Conservation (phyloP, 257 asterid species). For the Petrea volubilis region DNA sequence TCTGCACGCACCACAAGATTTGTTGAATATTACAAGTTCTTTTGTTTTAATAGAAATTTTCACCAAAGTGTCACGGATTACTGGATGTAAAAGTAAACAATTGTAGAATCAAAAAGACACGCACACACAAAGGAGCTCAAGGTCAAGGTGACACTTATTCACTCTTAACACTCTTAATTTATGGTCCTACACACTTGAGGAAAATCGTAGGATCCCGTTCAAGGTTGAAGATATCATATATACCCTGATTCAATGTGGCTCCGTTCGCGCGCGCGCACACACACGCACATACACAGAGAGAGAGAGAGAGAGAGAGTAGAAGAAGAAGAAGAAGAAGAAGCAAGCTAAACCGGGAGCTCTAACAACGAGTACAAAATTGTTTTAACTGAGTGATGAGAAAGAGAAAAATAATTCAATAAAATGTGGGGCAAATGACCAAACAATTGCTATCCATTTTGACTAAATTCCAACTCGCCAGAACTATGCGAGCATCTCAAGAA, state of each 20-base stretch:
- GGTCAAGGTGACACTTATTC: too few species aligned
- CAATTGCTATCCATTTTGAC: background rate
- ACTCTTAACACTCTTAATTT: too few species aligned
- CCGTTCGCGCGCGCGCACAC: too few species aligned
- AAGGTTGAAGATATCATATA: too few species aligned
- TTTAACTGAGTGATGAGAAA: too few species aligned
- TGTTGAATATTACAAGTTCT: constrained; percentile 15
- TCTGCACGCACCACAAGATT: constrained; percentile 23
- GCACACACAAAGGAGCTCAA: too few species aligned
- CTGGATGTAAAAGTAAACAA: background rate
- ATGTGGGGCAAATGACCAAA: background rate
- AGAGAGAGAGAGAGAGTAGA: background rate
- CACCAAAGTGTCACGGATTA: background rate
- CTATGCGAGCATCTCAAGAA: constrained; percentile 16
- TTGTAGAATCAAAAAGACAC: background rate
- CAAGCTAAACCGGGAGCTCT: background rate
- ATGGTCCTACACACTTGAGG: too few species aligned
- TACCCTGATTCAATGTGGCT: too few species aligned
- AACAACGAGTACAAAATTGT: too few species aligned
- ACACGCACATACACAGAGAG: background rate
- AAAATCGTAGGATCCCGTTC: too few species aligned
- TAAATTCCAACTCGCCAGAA: background rate
- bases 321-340: background rate
- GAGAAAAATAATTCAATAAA: background rate
- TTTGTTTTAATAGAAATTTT: background rate